These are phyloP conservation scores for Sarocladium oryzae DNA, from an alignment of 2,329 filamentous ascomycete species.

Conservation along the genomic window DNA sequence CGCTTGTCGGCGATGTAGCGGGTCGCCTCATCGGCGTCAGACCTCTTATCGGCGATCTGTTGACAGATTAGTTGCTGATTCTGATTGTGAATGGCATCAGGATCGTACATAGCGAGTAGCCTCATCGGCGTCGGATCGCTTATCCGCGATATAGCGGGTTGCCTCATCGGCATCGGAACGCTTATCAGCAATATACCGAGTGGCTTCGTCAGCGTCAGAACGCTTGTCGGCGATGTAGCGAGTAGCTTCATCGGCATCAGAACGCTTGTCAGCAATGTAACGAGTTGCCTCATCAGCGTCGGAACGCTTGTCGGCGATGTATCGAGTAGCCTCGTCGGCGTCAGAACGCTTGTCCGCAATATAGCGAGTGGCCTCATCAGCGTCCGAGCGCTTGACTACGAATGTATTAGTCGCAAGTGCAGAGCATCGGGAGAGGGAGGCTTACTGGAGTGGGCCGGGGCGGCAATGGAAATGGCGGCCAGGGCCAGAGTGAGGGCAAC, in stretches of 20 bases:
- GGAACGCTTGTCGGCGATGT: neutral
- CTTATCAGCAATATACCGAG: conserved; percentile 2
- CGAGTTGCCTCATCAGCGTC: conserved; percentile 6
- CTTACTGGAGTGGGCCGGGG: neutral
- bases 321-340: no score
- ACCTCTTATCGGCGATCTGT: no score
- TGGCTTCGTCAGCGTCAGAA: no score
- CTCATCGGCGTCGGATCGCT: no score
- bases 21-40: no score
- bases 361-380: neutral
- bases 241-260: no score
- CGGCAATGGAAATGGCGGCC: neutral
- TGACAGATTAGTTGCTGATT: no score
- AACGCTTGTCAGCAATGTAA: neutral
- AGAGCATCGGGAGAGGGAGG: neutral
- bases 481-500: no score
- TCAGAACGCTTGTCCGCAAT: no score
- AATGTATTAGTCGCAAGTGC: neutral
- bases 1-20: neutral
- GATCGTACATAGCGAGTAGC: no score
- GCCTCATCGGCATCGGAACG: conserved; percentile 7
- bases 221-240: no score
- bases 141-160: conserved; percentile 6
- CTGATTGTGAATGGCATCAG: no score
- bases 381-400: neutral